A percentile compares a stretch with the other conserved stretches of the same genome.
These are phyloP conservation scores for Pedinophyceae sp. DNA, from an alignment of 139 green algal species.

Conservation along the genomic window DNA sequence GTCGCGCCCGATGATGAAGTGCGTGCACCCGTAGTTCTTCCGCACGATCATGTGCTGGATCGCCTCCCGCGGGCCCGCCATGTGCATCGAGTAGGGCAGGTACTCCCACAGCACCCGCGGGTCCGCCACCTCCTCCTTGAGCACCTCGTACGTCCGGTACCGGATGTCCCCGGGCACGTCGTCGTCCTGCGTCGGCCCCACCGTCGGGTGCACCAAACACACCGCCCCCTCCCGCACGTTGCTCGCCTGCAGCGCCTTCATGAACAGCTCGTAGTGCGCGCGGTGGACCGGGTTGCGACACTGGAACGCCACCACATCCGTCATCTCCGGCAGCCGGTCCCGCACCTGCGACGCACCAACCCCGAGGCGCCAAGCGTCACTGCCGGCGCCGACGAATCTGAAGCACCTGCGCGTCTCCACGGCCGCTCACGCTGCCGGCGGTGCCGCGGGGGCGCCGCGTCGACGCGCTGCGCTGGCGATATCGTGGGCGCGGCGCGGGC, in stretches of 20 bases:
- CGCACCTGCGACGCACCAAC: constrained; percentile 55
- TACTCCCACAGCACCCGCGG: constrained; percentile 59
- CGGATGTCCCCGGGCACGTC: constrained; percentile 88
- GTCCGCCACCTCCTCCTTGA: constrained; percentile 60
- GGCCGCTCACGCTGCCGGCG: too few relatives aligned
- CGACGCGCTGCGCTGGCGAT: too few relatives aligned
- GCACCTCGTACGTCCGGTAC: constrained; percentile 68
- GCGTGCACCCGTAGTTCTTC: constrained; percentile 65
- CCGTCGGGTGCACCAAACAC: constrained; percentile 71
- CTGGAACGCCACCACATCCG: constrained; percentile 64
- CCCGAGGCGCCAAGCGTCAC: too few relatives aligned
- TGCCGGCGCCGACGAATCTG: too few relatives aligned
- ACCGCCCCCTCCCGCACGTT: constrained; percentile 50
- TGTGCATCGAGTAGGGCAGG: constrained; percentile 84
- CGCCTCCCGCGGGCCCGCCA: constrained; percentile 70
- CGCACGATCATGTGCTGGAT: constrained; percentile 89
- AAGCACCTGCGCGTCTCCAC: too few relatives aligned
- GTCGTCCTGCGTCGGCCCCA: constrained; percentile 79
- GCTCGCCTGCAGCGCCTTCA: constrained; percentile 48
- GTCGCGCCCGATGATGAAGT: constrained; percentile 83
- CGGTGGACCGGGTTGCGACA: constrained; percentile 72
- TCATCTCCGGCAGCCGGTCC: constrained; percentile 30
- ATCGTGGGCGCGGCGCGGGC: too few relatives aligned
- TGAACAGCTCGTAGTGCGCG: constrained; percentile 83
- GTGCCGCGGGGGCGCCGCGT: too few relatives aligned